These are phyloP conservation scores for Drosera capensis DNA, from an alignment of 148 eudicot genomes.

Conservation along the genomic window DNA sequence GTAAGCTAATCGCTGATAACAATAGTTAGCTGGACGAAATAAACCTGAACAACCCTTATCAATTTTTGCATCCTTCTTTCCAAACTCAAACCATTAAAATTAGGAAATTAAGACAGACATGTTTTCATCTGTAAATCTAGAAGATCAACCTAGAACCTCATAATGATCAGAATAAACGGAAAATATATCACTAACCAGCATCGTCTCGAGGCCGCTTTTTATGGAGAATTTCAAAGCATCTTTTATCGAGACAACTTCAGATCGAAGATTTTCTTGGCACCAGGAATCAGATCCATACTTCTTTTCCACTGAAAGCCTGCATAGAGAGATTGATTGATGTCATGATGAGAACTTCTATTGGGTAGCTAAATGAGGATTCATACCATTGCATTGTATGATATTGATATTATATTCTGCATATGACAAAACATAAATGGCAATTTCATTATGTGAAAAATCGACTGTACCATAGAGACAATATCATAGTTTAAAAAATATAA, in stretches of 20 bases:
- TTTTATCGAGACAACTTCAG: conserved; percentile 42
- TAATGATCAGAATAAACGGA: background rate
- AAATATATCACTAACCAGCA: conserved; percentile 34
- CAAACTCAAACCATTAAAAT: no score
- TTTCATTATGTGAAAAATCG: background rate
- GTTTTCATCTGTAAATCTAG: background rate
- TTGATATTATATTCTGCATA: no score
- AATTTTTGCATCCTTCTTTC: no score
- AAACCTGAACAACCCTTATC: no score
- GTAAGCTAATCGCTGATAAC: no score
- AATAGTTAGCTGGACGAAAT: no score
- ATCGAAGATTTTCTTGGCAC: conserved; percentile 42
- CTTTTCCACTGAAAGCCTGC: conserved; percentile 46
- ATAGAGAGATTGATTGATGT: conserved; percentile 3
- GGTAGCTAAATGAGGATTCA: background rate
- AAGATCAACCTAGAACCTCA: background rate
- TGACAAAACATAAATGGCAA: no score
- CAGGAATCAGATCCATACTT: conserved; percentile 53
- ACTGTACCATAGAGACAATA: background rate
- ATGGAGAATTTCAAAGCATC: conserved; percentile 55
- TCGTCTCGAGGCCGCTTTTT: conserved; percentile 35
- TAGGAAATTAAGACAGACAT: no score
- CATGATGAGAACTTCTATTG: background rate
- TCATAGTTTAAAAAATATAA: background rate
- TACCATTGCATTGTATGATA: no score